A percentile compares a stretch with the other conserved stretches of the same genome.
Evolutionary conservation across 352 stramenopile genomes (phyloP).

Genomic region (Globisporangium nodosum): DNA sequence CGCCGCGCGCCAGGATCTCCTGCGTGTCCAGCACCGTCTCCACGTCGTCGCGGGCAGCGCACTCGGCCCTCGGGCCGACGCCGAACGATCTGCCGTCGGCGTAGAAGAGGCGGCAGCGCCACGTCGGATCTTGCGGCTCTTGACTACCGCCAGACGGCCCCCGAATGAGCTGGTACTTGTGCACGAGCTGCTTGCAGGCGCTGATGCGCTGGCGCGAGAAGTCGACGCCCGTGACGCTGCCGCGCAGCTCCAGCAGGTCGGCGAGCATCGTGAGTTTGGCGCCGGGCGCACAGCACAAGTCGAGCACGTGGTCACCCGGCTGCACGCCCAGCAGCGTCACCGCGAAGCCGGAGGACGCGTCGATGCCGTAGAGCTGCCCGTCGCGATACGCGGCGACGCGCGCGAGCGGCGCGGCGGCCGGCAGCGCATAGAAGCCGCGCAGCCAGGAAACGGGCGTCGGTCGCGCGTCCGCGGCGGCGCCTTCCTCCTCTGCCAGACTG

Average conservation of each 20-base stretch:
- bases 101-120: conserved; percentile 72
- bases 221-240: conserved; percentile 84
- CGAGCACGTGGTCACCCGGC: conserved; percentile 84
- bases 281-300: conserved; percentile 93
- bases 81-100: conserved; percentile 74
- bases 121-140: conserved; percentile 10
- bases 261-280: conserved; percentile 91
- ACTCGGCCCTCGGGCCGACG: conserved; percentile 48
- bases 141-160: not conserved
- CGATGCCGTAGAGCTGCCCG: conserved; percentile 76
- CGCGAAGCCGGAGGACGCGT: conserved; percentile 73
- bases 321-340: conserved; percentile 52
- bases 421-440: conserved; percentile 59
- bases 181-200: conserved; percentile 84
- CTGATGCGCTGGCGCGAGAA: conserved; percentile 77
- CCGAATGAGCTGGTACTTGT: conserved; percentile 90
- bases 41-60: conserved; percentile 23
- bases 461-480: conserved; percentile 4
- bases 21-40: conserved; percentile 64
- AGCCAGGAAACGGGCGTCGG: conserved; percentile 39
- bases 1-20: conserved; percentile 42
- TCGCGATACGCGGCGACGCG: conserved; percentile 38
- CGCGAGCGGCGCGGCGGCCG: conserved; percentile 35
- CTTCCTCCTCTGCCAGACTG: conserved; percentile 3
- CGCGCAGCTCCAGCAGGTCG: conserved; percentile 55